A percentile compares a stretch with the other conserved stretches of the same genome.
Evolutionary conservation across 2,329 filamentous ascomycete species (phyloP).

Genomic region (Colletotrichum sp.): DNA sequence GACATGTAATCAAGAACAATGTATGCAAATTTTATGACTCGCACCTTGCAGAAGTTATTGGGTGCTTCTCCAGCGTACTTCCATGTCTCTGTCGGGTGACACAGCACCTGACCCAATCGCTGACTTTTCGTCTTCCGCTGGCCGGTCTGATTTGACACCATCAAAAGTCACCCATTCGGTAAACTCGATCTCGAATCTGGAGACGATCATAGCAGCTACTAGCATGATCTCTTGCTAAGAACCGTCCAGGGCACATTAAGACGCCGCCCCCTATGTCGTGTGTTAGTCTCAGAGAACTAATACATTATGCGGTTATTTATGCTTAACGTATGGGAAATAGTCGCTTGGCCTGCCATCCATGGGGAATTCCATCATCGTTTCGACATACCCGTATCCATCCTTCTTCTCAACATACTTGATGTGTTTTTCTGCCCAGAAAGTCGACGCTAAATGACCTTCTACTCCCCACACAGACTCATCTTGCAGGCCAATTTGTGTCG

Average conservation of each 20-base stretch:
- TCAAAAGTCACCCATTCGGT: not conserved
- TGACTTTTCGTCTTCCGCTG: not conserved
- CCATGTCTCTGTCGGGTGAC: not conserved
- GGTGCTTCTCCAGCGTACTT: not conserved
- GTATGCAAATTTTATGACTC: not conserved
- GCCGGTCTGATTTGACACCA: not conserved
- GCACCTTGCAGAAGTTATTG: not conserved
- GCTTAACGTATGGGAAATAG: too few species aligned
- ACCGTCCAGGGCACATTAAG: not conserved
- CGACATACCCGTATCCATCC: too few species aligned
- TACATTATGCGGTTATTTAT: too few species aligned
- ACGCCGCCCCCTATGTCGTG: not conserved
- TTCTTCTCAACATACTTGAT: too few species aligned
- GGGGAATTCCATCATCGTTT: too few species aligned
- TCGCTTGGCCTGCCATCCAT: too few species aligned
- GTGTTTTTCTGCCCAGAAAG: too few species aligned
- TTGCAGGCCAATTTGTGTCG: too few species aligned
- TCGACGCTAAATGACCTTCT: too few species aligned
- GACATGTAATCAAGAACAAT: not conserved
- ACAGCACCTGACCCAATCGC: not conserved
- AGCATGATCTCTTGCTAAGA: not conserved
- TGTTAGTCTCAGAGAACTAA: not conserved
- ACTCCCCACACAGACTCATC: too few species aligned
- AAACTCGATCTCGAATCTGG: not conserved
- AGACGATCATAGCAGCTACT: not conserved